phyloP scores from a whole-genome alignment of 1,139 yeast species.

The Hyphopichia khmerensis region DNA sequence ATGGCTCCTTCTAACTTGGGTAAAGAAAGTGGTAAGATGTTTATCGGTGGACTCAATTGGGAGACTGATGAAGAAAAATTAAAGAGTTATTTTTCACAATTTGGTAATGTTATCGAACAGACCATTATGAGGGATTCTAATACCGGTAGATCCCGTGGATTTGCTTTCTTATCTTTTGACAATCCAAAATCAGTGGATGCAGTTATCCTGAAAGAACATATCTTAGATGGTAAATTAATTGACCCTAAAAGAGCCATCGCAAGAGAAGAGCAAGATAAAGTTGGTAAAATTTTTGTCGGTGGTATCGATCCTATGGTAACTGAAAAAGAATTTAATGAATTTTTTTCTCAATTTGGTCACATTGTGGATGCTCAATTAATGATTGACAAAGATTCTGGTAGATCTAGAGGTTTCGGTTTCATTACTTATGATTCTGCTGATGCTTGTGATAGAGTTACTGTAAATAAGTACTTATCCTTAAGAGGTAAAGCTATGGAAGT shows the following conservation, averaged over 20 bases:
- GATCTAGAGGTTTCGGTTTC: slow-evolving; percentile 97
- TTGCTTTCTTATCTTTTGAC: slow-evolving; percentile 90
- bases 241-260: slow-evolving; percentile 99
- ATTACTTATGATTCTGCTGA: slow-evolving; percentile 95
- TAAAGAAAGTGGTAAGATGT: slow-evolving; percentile 79
- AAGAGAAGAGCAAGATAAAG: slow-evolving; percentile 95
- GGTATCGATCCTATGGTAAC: slow-evolving; percentile 96
- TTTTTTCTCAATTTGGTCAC: slow-evolving; percentile 87
- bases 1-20: slow-evolving; percentile 39
- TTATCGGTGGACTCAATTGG: slow-evolving; percentile 98
- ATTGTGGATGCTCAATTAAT: slow-evolving; percentile 96
- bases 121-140: slow-evolving; percentile 91
- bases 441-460: slow-evolving; percentile 91
- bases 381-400: slow-evolving; percentile 97
- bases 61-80: slow-evolving; percentile 90
- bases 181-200: slow-evolving; percentile 82
- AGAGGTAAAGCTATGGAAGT: slow-evolving; percentile 94
- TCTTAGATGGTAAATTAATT: slow-evolving; percentile 92
- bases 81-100: slow-evolving; percentile 80
- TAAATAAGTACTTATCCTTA: slow-evolving; percentile 75
- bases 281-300: slow-evolving; percentile 97
- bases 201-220: slow-evolving; percentile 85
- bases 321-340: slow-evolving; percentile 85
- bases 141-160: slow-evolving; percentile 95
- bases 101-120: slow-evolving; percentile 86